Evolutionary conservation across 2,329 filamentous ascomycete genomes (phyloP).

Genomic region (Colletotrichum liaoningense): DNA sequence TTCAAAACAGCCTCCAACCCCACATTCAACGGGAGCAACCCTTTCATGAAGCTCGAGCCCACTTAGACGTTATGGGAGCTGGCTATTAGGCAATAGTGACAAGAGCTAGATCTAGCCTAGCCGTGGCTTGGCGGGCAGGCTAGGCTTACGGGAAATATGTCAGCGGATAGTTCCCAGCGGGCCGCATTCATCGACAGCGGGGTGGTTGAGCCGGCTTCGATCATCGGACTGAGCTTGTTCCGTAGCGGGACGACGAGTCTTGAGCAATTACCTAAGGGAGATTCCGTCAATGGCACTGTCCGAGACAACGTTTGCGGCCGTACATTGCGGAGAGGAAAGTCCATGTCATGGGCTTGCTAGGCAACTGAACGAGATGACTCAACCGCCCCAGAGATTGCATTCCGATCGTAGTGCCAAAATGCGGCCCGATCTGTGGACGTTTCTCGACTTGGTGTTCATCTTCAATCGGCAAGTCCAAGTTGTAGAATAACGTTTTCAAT

Average conservation of each 20-base stretch:
- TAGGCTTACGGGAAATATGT: slow-evolving; percentile 11
- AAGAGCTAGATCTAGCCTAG: neutral
- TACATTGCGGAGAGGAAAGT: neutral
- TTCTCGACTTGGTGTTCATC: too few relatives aligned
- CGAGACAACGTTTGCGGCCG: slow-evolving; percentile 33
- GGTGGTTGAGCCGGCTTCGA: neutral
- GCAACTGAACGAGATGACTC: slow-evolving; percentile 1
- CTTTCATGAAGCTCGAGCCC: neutral
- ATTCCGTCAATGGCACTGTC: slow-evolving; percentile 17
- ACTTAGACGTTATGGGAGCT: slow-evolving; percentile 13
- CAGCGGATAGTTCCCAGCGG: slow-evolving; percentile 8
- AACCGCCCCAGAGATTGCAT: neutral
- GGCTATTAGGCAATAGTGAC: neutral
- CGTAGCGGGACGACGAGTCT: neutral
- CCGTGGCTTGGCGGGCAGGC: neutral
- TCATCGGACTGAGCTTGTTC: neutral
- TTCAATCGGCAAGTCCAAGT: neutral
- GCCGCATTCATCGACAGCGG: slow-evolving; percentile 26
- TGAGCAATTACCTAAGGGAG: neutral
- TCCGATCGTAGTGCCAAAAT: neutral
- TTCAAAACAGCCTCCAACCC: neutral
- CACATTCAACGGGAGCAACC: slow-evolving; percentile 25
- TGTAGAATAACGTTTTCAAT: neutral
- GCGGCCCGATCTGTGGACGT: neutral
- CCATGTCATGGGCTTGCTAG: neutral